Percentiles rank a stretch among this genome's conserved stretches.
phyloP scores from a whole-genome alignment of 345 rosid genomes.

The Rhodomyrtus tomentosa region DNA sequence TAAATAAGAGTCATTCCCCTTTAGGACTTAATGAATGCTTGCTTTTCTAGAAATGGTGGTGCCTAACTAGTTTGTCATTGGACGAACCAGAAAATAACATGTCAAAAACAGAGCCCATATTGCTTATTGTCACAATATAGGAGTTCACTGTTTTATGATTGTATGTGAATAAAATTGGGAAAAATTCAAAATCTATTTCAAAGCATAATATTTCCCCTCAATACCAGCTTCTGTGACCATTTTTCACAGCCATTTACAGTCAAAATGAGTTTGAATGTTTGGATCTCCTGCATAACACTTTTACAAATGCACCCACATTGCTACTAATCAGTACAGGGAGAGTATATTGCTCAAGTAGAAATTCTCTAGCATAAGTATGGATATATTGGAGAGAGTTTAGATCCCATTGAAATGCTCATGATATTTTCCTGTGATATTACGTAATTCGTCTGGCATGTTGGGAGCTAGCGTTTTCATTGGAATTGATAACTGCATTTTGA shows the following conservation, averaged over 20 bases:
- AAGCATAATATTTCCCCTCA: not conserved
- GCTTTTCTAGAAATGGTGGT: not conserved
- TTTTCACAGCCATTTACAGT: not conserved
- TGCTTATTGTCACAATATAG: not conserved
- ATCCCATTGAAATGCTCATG: not conserved
- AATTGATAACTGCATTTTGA: not conserved
- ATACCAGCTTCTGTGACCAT: not conserved
- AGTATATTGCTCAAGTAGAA: not conserved
- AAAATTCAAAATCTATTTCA: not conserved
- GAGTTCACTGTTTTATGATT: not conserved
- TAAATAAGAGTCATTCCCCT: not conserved
- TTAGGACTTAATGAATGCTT: not conserved
- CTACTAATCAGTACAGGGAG: not conserved
- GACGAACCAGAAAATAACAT: not conserved
- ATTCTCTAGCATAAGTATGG: not conserved
- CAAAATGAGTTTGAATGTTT: not conserved
- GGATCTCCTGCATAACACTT: not conserved
- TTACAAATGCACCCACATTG: not conserved
- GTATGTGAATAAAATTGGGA: not conserved
- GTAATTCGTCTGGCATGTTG: not conserved
- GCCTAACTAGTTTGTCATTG: not conserved
- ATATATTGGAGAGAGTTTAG: not conserved
- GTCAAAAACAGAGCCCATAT: not conserved
- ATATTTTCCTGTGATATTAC: not conserved
- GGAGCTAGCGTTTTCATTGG: not conserved